Evolutionary conservation across 2,329 filamentous ascomycete genomes (phyloP).

Genomic region (Ophiostoma montium): DNA sequence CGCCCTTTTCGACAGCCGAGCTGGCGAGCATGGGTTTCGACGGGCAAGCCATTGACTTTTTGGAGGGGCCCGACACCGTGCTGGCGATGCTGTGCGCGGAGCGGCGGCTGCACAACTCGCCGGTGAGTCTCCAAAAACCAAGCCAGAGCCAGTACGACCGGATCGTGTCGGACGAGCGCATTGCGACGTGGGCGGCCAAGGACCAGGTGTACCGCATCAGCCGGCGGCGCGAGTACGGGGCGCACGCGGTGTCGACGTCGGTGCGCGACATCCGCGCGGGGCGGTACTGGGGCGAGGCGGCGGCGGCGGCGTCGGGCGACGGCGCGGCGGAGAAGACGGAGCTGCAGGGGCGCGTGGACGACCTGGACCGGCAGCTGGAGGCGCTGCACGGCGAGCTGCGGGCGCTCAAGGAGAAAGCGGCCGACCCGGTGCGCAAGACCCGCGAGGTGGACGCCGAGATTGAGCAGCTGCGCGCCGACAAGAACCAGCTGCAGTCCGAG

Average conservation of each 20-base stretch:
- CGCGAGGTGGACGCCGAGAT: slow-evolving; percentile 30
- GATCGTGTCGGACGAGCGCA: slow-evolving; percentile 41
- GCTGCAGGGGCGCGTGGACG: slow-evolving; percentile 38
- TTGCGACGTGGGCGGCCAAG: slow-evolving; percentile 59
- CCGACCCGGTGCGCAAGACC: slow-evolving; percentile 23
- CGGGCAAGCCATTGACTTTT: slow-evolving; percentile 62
- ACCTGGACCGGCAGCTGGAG: slow-evolving; percentile 24
- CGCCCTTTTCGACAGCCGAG: slow-evolving; percentile 41
- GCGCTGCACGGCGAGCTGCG: slow-evolving; percentile 21
- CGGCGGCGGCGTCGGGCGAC: no score
- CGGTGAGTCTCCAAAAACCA: slow-evolving; percentile 49
- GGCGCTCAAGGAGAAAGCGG: slow-evolving; percentile 24
- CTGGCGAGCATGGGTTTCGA: slow-evolving; percentile 53
- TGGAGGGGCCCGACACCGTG: slow-evolving; percentile 70
- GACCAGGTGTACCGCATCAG: slow-evolving; percentile 48
- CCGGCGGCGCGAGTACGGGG: slow-evolving; percentile 68
- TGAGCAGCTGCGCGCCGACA: slow-evolving; percentile 41
- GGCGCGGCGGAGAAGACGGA: slow-evolving; percentile 49
- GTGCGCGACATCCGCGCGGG: slow-evolving; percentile 48
- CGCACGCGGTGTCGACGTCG: slow-evolving; percentile 54
- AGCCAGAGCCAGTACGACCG: slow-evolving; percentile 51
- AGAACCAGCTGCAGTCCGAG: slow-evolving; percentile 52
- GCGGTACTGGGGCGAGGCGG: slow-evolving; percentile 61
- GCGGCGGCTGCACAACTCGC: slow-evolving; percentile 52
- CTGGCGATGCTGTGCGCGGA: slow-evolving; percentile 78